Evolutionary conservation across 148 eudicot species (phyloP).

Genomic region (Euryodendron excelsum): DNA sequence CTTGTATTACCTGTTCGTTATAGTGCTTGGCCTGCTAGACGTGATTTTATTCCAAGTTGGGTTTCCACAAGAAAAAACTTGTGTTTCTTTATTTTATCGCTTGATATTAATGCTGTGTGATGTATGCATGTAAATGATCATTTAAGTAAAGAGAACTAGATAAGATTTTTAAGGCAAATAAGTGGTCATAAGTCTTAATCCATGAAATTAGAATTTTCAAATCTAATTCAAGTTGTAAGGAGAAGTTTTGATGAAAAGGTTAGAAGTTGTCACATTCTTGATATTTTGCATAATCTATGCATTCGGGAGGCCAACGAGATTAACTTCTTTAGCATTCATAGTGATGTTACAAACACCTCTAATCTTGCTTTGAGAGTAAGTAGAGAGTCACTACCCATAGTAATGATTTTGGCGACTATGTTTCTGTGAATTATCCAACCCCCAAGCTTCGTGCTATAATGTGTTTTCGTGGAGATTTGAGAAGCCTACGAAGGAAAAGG

Average conservation of each 20-base stretch:
- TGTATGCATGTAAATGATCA: too few species aligned
- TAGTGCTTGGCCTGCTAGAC: too few species aligned
- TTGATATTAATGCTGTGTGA: too few species aligned
- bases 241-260: constrained; percentile 6
- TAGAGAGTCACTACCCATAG: neutral
- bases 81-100: too few species aligned
- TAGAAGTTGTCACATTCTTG: constrained; percentile 1
- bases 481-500: neutral
- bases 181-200: too few species aligned
- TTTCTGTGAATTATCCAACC: neutral
- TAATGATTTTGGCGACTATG: neutral
- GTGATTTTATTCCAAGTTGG: too few species aligned
- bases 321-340: neutral
- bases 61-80: too few species aligned
- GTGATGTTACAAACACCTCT: neutral
- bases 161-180: too few species aligned
- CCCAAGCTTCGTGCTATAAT: neutral
- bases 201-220: too few species aligned
- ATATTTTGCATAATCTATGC: constrained; percentile 10
- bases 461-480: neutral
- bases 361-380: neutral
- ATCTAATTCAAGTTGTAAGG: neutral
- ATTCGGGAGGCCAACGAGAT: constrained; percentile 1
- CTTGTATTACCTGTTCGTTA: too few species aligned
- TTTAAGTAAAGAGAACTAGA: too few species aligned